Percentiles rank a stretch among this genome's conserved stretches.
phyloP scores from a whole-genome alignment of 768 basidiomycete species.

The Kwoniella europaea region DNA sequence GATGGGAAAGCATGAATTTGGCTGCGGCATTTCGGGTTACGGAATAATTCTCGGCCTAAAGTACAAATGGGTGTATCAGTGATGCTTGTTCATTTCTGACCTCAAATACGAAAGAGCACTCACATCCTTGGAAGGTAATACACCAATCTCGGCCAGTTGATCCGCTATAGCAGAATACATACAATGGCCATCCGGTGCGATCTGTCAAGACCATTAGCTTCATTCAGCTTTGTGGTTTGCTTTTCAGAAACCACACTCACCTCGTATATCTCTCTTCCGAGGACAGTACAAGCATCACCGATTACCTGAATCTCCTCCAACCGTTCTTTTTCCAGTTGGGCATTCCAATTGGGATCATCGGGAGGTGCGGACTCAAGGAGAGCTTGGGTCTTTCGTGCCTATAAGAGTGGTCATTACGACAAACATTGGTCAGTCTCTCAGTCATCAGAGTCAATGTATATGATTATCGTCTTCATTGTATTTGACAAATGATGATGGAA shows the following conservation, averaged over 20 bases:
- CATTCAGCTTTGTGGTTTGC: no score
- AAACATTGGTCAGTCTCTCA: not conserved
- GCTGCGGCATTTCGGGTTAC: slow-evolving; percentile 65
- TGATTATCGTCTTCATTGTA: no score
- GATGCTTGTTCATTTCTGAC: no score
- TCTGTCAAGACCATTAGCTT: slow-evolving; percentile 56
- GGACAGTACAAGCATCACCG: slow-evolving; percentile 44
- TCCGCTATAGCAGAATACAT: slow-evolving; percentile 93
- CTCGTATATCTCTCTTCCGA: slow-evolving; percentile 55
- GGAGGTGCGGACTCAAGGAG: slow-evolving; percentile 51
- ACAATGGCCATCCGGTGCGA: slow-evolving; percentile 94
- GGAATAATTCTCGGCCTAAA: not conserved
- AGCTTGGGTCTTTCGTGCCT: slow-evolving; percentile 57
- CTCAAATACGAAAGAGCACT: not conserved
- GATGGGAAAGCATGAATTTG: slow-evolving; percentile 77
- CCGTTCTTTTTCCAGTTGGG: slow-evolving; percentile 54
- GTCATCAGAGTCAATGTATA: no score
- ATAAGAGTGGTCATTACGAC: no score
- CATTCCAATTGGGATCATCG: slow-evolving; percentile 50
- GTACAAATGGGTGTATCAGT: no score
- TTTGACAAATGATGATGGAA: no score
- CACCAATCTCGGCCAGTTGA: slow-evolving; percentile 76
- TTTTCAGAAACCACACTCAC: slow-evolving; percentile 29
- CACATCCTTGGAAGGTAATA: slow-evolving; percentile 64
- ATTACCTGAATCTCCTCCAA: slow-evolving; percentile 55